phyloP scores from a whole-genome alignment of 768 basidiomycete species.

The Boletus rex-veris region DNA sequence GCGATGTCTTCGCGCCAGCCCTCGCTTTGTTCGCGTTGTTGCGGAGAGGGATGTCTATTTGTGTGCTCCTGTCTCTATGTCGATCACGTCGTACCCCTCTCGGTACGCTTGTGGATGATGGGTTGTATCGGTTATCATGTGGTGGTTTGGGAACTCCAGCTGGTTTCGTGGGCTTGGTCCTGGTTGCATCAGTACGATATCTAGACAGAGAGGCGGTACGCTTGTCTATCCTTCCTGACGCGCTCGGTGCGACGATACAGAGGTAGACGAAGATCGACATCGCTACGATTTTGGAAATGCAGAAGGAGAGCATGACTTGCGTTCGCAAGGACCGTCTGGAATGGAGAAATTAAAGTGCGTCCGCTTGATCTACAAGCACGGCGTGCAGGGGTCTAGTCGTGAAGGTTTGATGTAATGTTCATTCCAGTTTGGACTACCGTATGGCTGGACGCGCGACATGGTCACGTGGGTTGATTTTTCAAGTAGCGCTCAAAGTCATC shows the following conservation, averaged over 20 bases:
- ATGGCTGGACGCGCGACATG: not conserved
- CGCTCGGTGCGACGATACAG: conserved; percentile 2
- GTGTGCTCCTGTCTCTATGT: not conserved
- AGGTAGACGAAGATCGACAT: conserved; percentile 13
- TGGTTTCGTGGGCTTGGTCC: not conserved
- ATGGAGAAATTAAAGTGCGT: not conserved
- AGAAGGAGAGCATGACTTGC: conserved; percentile 8
- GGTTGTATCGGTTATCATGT: not conserved
- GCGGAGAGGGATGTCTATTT: not conserved
- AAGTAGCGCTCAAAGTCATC: not conserved
- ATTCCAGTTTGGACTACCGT: not conserved
- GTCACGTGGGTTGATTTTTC: conserved; percentile 6
- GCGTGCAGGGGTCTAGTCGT: not conserved
- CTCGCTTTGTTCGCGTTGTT: not conserved
- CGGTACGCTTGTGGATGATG: not conserved
- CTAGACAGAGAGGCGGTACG: not conserved
- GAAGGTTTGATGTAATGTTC: not conserved
- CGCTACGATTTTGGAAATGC: conserved; percentile 8
- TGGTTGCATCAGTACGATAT: not conserved
- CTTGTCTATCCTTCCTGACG: not conserved
- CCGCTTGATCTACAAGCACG: conserved; percentile 17
- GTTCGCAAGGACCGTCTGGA: not conserved
- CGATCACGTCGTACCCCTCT: not conserved
- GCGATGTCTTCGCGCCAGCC: not conserved
- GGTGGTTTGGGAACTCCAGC: not conserved